Evolutionary conservation across 306 rosid species (phyloP), one percentile per base, ranked within the genome.

Genomic region (Mimosa bimucronata): DNA sequence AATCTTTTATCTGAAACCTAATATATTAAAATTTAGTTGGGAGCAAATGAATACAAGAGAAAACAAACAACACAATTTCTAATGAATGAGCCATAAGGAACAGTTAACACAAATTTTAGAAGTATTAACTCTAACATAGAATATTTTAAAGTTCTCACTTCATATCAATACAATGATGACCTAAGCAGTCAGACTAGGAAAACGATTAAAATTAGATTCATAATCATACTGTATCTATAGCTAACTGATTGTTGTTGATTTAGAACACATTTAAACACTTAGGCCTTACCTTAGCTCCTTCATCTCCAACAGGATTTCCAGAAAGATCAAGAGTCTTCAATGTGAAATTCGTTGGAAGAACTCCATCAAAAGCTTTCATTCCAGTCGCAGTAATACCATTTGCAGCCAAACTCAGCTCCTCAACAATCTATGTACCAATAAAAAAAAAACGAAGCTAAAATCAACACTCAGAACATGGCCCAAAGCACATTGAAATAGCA

Each of bases 371-470:
- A 28, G 99, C 98, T 84, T 82, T 95, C 77, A 95, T 68, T 71
- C 99, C 99, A 74, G 91, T 85, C 9, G 90, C 97, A 55, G 99
- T 95, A 86, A 95, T 91, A 84, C 99, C 99, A 78, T 95, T 95
- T 73, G 98, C 97, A 81, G 98, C 94, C 89, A 95, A 93, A 85
- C 90, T 93, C 70, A 91, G 94, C 85, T 89, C 99, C 88, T 95
- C 98, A 66, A 87, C 98, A 71, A 87, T 89, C 98, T 95, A 80
- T 44, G 82, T 46, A 85, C 16, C 52, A 10, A n/a, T n/a, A n/a
- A n/a, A n/a, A n/a, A n/a, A n/a, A n/a, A 21, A 40, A 40, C 14
- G 6, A 66, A 9, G 21, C 5, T 34, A 34, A 18, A 38, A 38
- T 37, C 44, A 66, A 79, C 73, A 78, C 70, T 55, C 41, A 62